Evolutionary conservation across 495 filamentous ascomycete species (phyloP).

Genomic region (Bacidia gigantensis): DNA sequence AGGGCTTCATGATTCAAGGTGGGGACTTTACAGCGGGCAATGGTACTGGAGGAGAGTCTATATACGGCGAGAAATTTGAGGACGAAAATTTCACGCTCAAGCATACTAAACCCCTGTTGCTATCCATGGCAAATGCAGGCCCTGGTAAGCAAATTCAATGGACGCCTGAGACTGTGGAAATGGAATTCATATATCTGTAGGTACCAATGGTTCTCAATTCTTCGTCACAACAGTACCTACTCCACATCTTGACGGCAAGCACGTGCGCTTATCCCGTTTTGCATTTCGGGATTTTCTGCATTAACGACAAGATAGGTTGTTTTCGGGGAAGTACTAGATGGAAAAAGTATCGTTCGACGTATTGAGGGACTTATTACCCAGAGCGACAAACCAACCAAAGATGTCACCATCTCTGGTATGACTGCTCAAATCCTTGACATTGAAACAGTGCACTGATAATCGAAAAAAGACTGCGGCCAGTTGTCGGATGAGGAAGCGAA

Average conservation of each 20-base stretch:
- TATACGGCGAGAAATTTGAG: conserved; percentile 95
- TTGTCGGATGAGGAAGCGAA: conserved; percentile 55
- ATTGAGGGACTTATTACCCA: conserved; percentile 78
- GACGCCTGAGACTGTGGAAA: background rate
- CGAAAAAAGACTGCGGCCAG: conserved; percentile 61
- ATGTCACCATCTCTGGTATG: conserved; percentile 52
- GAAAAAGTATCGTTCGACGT: conserved; percentile 80
- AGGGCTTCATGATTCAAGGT: conserved; percentile 98
- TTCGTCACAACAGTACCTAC: conserved; percentile 92
- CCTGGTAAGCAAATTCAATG: conserved; percentile 40
- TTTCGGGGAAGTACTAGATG: conserved; percentile 51
- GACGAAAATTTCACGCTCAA: conserved; percentile 93
- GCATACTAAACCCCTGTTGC: conserved; percentile 86
- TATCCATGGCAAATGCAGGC: conserved; percentile 96
- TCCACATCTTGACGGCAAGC: conserved; percentile 88
- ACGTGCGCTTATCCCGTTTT: conserved; percentile 31
- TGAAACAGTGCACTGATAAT: background rate
- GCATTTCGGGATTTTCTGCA: background rate
- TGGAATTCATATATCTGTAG: conserved; percentile 11
- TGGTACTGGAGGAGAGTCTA: conserved; percentile 91
- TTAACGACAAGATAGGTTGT: conserved; percentile 21
- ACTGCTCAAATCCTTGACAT: background rate
- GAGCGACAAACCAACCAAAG: conserved; percentile 63
- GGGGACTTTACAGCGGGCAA: conserved; percentile 96
- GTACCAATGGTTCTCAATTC: conserved; percentile 95